These are phyloP conservation scores for Solanum corneliomulleri DNA, from an alignment of 257 asterid genomes.

Conservation along the genomic window DNA sequence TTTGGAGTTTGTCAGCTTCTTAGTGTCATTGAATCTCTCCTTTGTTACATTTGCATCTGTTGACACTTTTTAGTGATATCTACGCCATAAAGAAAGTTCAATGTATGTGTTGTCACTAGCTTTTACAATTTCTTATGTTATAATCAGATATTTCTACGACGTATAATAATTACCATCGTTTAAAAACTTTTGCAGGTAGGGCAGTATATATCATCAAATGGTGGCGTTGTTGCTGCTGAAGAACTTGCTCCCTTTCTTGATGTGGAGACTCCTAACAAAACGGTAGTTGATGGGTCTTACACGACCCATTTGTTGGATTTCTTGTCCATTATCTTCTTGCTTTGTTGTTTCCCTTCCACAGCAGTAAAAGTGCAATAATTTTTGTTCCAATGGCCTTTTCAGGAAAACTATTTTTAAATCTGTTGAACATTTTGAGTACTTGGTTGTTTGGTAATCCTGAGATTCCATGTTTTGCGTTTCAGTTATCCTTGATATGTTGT, in stretches of 20 bases:
- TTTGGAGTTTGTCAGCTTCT: not conserved
- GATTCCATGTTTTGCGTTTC: not conserved
- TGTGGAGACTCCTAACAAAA: conserved; percentile 41
- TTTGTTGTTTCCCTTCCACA: not conserved
- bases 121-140: not conserved
- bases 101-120: not conserved
- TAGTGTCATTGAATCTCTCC: not conserved
- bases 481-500: not conserved
- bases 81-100: not conserved
- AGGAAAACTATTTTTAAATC: not conserved
- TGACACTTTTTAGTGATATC: not conserved
- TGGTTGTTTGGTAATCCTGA: not conserved
- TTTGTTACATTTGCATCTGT: not conserved
- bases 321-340: not conserved
- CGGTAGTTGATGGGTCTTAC: conserved; percentile 28
- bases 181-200: conserved; percentile 56
- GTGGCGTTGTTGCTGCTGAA: conserved; percentile 95
- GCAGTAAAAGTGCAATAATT: not conserved
- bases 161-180: not conserved
- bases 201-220: conserved; percentile 79
- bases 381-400: not conserved
- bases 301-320: not conserved
- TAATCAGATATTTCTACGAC: not conserved
- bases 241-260: conserved; percentile 98
- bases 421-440: not conserved